Conservation (phyloP, 2,329 filamentous ascomycete genomes). For the Dothideomycetidae sp. region DNA sequence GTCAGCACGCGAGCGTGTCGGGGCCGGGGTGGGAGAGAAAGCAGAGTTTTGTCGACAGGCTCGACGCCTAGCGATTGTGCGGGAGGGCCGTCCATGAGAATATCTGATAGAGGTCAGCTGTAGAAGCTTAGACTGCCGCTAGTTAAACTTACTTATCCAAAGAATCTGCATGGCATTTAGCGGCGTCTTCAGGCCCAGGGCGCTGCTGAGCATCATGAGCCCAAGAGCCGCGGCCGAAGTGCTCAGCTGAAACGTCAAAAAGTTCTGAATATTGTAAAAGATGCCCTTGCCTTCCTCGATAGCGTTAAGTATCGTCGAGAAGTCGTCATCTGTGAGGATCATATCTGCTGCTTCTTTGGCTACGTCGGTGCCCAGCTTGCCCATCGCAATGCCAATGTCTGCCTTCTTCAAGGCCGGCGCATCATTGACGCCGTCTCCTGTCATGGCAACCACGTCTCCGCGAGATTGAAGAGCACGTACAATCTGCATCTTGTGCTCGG, state of each 20-base stretch:
- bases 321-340: constrained; percentile 82
- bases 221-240: constrained; percentile 89
- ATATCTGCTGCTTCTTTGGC: constrained; percentile 93
- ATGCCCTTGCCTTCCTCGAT: constrained; percentile 99
- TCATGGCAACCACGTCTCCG: constrained; percentile 97
- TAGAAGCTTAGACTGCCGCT: too few species aligned
- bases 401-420: constrained; percentile 92
- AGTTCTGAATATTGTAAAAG: constrained; percentile 99
- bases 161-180: constrained; percentile 99
- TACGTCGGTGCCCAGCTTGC: constrained; percentile 84
- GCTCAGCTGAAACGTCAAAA: constrained; percentile 94
- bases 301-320: constrained; percentile 79
- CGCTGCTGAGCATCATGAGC: constrained; percentile 82
- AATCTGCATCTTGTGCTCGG: constrained; percentile 97
- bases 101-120: too few species aligned
- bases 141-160: constrained; percentile 94
- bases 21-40: constrained; percentile 76
- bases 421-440: constrained; percentile 94
- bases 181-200: constrained; percentile 85
- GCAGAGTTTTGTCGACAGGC: constrained; percentile 83
- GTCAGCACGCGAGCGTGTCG: constrained; percentile 88
- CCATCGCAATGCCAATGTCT: constrained; percentile 97
- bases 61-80: constrained; percentile 95
- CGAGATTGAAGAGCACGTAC: constrained; percentile 79
- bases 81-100: constrained; percentile 97